Evolutionary conservation across 2,329 filamentous ascomycete genomes (phyloP), one percentile per base, ranked within the genome.

Genomic region (Xylariaceae sp.): DNA sequence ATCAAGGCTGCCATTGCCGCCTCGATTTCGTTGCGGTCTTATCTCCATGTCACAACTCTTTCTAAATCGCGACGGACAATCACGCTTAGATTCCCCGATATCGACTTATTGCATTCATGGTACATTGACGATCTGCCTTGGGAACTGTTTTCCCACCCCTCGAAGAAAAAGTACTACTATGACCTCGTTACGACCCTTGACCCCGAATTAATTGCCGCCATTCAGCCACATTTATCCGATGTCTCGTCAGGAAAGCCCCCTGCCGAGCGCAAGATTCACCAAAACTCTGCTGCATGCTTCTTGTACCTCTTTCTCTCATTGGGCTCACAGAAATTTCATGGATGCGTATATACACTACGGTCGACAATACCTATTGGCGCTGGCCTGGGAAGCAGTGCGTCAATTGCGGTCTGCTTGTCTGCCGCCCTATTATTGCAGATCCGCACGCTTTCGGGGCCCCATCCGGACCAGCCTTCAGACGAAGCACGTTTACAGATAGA

Each of bases 161-260:
- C 80, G 29, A 95, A 95, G 77, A 96, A 96, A 76, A 96, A 94
- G 76, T 88, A 86, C 65, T 97, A 97, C 75, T 96, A 96, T 73
- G 89, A 94, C 62, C 79, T 92, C 45, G 87, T 94, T 49, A 95
- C 89, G 12, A 79, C 81, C 46, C 83, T 99, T 55, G 94, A 99
- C 66, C 79, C 81, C 2, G 90, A 96, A 51, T 81, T 99, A 19
- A 74, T 95, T 49, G 83, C 81, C 37, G 88, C 90, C 2, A 82
- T 97, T 63, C 80, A 91, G 70, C 91, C 92, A 22, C 86, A 91
- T 67, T 82, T 96, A 22, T 76, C 78, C 53, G 71, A 78, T 53
- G 83, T 99, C 42, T 95, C 90, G 6, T 74, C 79, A 8, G 71
- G 78, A 53, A 80, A 81, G 60, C 76, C 86, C 7, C 83, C 88